phyloP scores from a whole-genome alignment of 352 stramenopile species.

The Phytophthora sp. region DNA sequence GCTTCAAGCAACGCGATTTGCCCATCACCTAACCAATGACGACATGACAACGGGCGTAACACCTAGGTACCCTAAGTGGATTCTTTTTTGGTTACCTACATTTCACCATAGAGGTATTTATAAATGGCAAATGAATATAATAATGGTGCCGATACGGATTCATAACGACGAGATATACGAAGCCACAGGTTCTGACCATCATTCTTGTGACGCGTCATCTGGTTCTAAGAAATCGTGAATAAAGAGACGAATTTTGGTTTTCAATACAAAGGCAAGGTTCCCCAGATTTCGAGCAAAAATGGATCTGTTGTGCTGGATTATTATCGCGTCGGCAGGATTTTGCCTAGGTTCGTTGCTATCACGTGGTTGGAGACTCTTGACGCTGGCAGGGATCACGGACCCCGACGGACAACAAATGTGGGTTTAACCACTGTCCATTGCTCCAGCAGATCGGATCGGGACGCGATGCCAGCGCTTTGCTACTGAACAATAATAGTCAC shows the following conservation, averaged over 20 bases:
- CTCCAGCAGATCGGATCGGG: conserved; percentile 23
- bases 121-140: background rate
- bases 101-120: conserved; percentile 13
- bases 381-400: conserved; percentile 5
- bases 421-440: conserved; percentile 20
- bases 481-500: background rate
- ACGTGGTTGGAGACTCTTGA: conserved; percentile 10
- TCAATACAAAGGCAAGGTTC: conserved; percentile 11
- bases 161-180: background rate
- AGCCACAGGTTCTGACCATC: background rate
- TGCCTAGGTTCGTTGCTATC: conserved; percentile 12
- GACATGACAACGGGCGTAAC: conserved; percentile 26
- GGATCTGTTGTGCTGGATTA: conserved; percentile 25
- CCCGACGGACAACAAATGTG: background rate
- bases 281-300: conserved; percentile 11
- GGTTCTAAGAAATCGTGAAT: conserved; percentile 32
- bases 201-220: conserved; percentile 13
- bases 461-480: conserved; percentile 11
- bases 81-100: conserved; percentile 42
- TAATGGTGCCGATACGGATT: background rate
- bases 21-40: conserved; percentile 22
- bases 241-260: conserved; percentile 23
- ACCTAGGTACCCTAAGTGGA: conserved; percentile 36
- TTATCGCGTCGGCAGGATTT: conserved; percentile 25
- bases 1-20: conserved; percentile 30